Conservation (phyloP, 2,329 filamentous ascomycete species). For the Domatiomyces globalis region DNA sequence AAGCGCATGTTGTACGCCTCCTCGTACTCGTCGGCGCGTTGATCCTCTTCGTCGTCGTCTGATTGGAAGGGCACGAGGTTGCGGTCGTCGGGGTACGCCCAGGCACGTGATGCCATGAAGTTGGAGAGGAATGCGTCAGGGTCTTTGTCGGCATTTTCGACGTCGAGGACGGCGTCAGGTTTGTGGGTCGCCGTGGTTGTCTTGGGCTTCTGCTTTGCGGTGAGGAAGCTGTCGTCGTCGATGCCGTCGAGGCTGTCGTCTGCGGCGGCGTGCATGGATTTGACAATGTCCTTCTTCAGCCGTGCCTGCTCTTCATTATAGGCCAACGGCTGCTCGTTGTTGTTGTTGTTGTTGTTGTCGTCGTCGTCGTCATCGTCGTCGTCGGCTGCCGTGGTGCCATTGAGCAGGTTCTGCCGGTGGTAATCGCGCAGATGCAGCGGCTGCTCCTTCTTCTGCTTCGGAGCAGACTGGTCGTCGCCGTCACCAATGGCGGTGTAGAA, state of each 20-base stretch:
- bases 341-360: constrained; percentile 9
- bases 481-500: constrained; percentile 61
- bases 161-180: constrained; percentile 46
- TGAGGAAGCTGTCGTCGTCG: constrained; percentile 47
- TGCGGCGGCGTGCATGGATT: constrained; percentile 59
- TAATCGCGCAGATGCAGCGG: constrained; percentile 79
- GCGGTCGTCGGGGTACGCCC: constrained; percentile 53
- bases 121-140: constrained; percentile 90
- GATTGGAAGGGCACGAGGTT: constrained; percentile 76
- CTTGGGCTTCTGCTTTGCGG: constrained; percentile 48
- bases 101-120: constrained; percentile 83
- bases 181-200: constrained; percentile 16
- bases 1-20: constrained; percentile 92
- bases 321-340: constrained; percentile 41
- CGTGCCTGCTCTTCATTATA: constrained; percentile 82
- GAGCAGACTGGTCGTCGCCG: constrained; percentile 15
- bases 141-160: constrained; percentile 68
- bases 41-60: constrained; percentile 66
- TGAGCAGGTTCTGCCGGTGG: constrained; percentile 76
- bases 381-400: constrained; percentile 47
- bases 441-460: constrained; percentile 54
- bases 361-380: constrained; percentile 28
- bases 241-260: constrained; percentile 41
- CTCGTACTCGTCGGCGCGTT: constrained; percentile 73
- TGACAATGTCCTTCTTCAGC: constrained; percentile 61